A percentile compares a stretch with the other conserved stretches of the same genome.
phyloP scores from a whole-genome alignment of 2,329 filamentous ascomycete species.

The Penicillium sp. region DNA sequence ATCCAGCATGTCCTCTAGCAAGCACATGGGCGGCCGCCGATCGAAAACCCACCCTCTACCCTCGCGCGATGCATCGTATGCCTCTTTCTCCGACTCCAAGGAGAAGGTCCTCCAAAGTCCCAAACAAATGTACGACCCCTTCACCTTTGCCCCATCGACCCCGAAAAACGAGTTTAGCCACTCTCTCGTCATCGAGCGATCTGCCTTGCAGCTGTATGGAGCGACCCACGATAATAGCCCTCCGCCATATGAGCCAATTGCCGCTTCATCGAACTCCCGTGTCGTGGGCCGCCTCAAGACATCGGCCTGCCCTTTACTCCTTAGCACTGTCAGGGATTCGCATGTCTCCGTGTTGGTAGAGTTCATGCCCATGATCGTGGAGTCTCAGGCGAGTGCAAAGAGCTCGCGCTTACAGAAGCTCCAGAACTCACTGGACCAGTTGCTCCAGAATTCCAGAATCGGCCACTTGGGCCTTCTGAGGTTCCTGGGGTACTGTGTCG shows the following conservation, averaged over 20 bases:
- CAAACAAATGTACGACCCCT: conserved; percentile 28
- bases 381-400: conserved; percentile 31
- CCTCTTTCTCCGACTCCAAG: conserved; percentile 42
- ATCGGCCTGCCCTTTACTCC: conserved; percentile 37
- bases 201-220: conserved; percentile 43
- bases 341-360: conserved; percentile 46
- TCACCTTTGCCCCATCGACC: conserved; percentile 28
- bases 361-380: conserved; percentile 45
- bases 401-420: conserved; percentile 38
- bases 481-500: conserved; percentile 56
- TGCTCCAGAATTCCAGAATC: conserved; percentile 45
- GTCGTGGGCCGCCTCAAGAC: conserved; percentile 44
- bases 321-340: conserved; percentile 36
- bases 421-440: conserved; percentile 41
- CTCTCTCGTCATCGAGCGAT: conserved; percentile 43
- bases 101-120: conserved; percentile 27
- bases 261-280: conserved; percentile 46
- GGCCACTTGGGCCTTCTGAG: conserved; percentile 46
- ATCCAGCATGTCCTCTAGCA: conserved; percentile 39
- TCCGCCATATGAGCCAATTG: conserved; percentile 47
- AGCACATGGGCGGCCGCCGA: conserved; percentile 28
- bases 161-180: conserved; percentile 26
- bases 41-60: conserved; percentile 29
- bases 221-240: conserved; percentile 43
- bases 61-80: conserved; percentile 34